These are phyloP conservation scores for Acacia pycnantha DNA, from an alignment of 331 rosid species.

Conservation along the genomic window DNA sequence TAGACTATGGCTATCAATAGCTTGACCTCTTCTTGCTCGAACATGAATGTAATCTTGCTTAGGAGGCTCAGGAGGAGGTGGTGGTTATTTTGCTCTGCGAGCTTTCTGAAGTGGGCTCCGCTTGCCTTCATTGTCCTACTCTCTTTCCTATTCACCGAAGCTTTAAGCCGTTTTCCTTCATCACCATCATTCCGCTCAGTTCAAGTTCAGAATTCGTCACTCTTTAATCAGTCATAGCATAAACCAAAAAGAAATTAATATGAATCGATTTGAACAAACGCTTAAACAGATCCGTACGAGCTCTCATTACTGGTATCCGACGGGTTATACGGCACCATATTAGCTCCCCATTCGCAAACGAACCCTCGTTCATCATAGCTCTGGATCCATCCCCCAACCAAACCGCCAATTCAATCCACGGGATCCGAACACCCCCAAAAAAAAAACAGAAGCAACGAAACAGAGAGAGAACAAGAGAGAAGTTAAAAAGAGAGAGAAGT, in stretches of 20 bases:
- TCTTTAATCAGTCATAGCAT: background rate
- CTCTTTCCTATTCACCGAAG: slow-evolving; percentile 32
- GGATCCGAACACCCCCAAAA: no score
- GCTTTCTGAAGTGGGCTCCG: slow-evolving; percentile 47
- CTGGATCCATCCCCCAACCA: no score
- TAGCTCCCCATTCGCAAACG: no score
- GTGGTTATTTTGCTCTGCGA: slow-evolving; percentile 46
- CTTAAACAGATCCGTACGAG: slow-evolving; percentile 26
- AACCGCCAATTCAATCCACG: no score
- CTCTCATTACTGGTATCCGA: background rate
- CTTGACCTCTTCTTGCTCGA: slow-evolving; percentile 55
- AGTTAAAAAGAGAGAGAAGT: no score
- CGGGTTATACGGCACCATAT: no score
- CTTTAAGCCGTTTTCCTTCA: slow-evolving; percentile 56
- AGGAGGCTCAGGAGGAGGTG: slow-evolving; percentile 33
- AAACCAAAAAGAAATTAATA: no score
- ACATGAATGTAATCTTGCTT: slow-evolving; percentile 50
- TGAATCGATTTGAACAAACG: slow-evolving; percentile 9
- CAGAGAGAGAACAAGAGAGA: no score
- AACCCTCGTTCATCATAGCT: no score
- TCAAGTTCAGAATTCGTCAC: slow-evolving; percentile 20
- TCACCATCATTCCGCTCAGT: slow-evolving; percentile 59
- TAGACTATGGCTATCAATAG: slow-evolving; percentile 52
- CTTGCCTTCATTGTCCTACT: slow-evolving; percentile 32
- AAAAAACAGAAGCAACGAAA: no score